Conservation (phyloP, 768 basidiomycete genomes). For the Hygrophorus pudorinus region DNA sequence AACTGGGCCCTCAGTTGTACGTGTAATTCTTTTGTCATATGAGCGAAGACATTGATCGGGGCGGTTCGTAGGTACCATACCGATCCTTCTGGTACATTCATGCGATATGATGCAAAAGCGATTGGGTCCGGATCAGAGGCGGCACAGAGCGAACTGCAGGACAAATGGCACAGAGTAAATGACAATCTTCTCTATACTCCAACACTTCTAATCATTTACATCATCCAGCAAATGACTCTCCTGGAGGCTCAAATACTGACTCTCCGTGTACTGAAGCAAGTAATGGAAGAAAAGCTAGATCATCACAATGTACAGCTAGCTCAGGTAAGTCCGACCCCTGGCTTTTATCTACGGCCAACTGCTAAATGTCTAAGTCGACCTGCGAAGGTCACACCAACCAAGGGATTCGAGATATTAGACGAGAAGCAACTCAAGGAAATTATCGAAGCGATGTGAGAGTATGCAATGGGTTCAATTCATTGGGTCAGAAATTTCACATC, state of each 20-base stretch:
- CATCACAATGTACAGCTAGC: slow-evolving; percentile 98
- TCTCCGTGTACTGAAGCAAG: slow-evolving; percentile 89
- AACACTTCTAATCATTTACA: background rate
- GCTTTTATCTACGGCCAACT: background rate
- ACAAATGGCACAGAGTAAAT: slow-evolving; percentile 89
- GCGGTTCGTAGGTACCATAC: slow-evolving; percentile 74
- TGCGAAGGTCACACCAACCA: slow-evolving; percentile 61
- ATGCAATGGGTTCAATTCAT: slow-evolving; percentile 7
- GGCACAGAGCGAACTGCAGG: slow-evolving; percentile 93
- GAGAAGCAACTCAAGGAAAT: slow-evolving; percentile 74
- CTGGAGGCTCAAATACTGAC: slow-evolving; percentile 81
- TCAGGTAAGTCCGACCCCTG: slow-evolving; percentile 44
- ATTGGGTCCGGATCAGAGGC: slow-evolving; percentile 98
- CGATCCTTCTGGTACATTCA: slow-evolving; percentile 96
- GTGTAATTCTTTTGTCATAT: slow-evolving; percentile 19
- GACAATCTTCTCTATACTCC: background rate
- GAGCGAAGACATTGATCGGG: slow-evolving; percentile 3
- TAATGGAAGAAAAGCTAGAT: slow-evolving; percentile 99
- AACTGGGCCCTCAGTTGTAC: slow-evolving; percentile 91
- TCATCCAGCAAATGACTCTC: slow-evolving; percentile 75
- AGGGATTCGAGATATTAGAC: slow-evolving; percentile 85
- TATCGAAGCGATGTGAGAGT: slow-evolving; percentile 69
- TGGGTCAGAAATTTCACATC: background rate
- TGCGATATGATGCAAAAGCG: slow-evolving; percentile 95
- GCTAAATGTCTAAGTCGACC: background rate